phyloP scores from a whole-genome alignment of 768 basidiomycete genomes.

The Tricholoma hemisulphureum region DNA sequence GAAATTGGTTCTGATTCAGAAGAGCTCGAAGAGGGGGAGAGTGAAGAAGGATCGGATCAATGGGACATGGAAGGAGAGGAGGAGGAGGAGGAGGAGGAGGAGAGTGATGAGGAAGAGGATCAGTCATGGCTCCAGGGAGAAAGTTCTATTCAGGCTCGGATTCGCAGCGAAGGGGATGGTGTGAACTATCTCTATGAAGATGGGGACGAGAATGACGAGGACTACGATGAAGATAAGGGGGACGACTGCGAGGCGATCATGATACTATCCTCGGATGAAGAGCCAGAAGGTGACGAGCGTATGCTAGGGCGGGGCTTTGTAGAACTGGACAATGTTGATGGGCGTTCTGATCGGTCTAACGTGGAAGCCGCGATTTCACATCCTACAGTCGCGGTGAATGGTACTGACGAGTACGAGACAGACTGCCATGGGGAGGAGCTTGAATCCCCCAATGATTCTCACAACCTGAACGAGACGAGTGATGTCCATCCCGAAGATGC shows the following conservation, averaged over 20 bases:
- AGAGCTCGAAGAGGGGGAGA: slow-evolving; percentile 27
- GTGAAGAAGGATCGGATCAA: slow-evolving; percentile 17
- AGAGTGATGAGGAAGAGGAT: slow-evolving; percentile 21
- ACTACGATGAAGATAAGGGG: slow-evolving; percentile 21
- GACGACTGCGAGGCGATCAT: neutral
- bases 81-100: slow-evolving; percentile 16
- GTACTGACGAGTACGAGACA: neutral
- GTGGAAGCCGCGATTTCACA: neutral
- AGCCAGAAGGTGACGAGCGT: slow-evolving; percentile 13
- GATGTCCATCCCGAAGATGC: slow-evolving; percentile 15
- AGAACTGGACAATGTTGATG: neutral
- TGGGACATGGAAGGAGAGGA: slow-evolving; percentile 21
- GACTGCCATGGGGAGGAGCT: slow-evolving; percentile 4
- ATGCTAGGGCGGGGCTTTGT: slow-evolving; percentile 8
- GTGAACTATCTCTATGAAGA: slow-evolving; percentile 14
- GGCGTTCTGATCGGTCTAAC: slow-evolving; percentile 12
- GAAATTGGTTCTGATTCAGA: slow-evolving; percentile 41
- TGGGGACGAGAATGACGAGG: slow-evolving; percentile 15
- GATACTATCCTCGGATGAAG: slow-evolving; percentile 14
- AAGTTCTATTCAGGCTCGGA: slow-evolving; percentile 26
- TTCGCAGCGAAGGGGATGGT: slow-evolving; percentile 14
- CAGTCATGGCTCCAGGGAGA: slow-evolving; percentile 21
- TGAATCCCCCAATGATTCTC: neutral
- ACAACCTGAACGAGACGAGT: slow-evolving; percentile 3
- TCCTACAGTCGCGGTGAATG: neutral